Evolutionary conservation across 1,284 basidiomycete genomes (phyloP), one percentile per base, ranked within the genome.

Genomic region (Hymenochaete sp.): DNA sequence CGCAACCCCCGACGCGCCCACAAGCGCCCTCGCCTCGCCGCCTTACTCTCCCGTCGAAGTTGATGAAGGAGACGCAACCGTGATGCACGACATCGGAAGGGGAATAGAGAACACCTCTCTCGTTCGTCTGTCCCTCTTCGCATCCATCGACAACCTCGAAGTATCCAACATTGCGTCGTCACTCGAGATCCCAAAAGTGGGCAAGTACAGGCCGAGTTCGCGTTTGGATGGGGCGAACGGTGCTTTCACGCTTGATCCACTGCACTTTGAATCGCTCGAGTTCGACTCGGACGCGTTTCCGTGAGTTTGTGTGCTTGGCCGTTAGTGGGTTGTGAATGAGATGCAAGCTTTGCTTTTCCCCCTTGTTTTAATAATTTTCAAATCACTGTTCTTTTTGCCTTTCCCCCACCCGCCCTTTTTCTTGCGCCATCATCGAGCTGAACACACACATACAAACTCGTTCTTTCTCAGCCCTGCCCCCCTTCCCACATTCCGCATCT

Each of bases 241-340:
- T 26, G 18, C 24, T 24, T 48, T 47, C 14, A 14, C 35, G 10
- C 27, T 47, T 10, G 45, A 47, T 18, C 45, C 42, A 14, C 45
- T 47, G 28, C 40, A 44, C 29, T 47, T 51, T 27, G 49, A 51
- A 40, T 51, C 49, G 13, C 18, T 51, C 27, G 39, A 50, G 21
- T 47, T 50, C 36, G 22, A 47, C 36, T 47, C 45, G 26, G 44
- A 46, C 32, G 48, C 41, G 33, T 50, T 50, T 32, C 37, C 40
- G 29, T 48, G 31, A 48, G 35, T 25, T 41, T 37, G 22, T 29
- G 8, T 35, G 9, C 27, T 31, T n/a, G n/a, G n/a, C n/a, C n/a
- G n/a, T n/a, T n/a, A n/a, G n/a, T n/a, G n/a, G n/a, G n/a, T n/a
- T n/a, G n/a, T n/a, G n/a, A n/a, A n/a, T n/a, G n/a, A n/a, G n/a